phyloP scores from a whole-genome alignment of 495 filamentous ascomycete species.

The Aspergillus panamensis region DNA sequence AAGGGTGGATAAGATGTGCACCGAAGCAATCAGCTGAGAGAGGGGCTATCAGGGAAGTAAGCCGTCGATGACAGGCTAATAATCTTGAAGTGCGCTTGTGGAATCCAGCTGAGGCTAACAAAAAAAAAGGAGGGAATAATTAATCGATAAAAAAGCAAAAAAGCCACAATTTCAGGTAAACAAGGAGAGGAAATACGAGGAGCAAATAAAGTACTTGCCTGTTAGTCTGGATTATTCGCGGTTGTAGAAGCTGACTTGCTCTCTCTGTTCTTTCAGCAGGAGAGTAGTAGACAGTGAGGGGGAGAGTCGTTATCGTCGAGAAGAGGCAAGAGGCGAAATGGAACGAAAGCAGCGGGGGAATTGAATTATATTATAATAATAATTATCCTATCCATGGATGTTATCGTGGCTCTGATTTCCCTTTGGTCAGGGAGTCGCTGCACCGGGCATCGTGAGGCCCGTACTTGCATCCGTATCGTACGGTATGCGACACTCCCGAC shows the following conservation, averaged over 20 bases:
- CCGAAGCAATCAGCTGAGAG: constrained; percentile 36
- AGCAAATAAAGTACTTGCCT: not conserved
- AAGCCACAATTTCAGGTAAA: not conserved
- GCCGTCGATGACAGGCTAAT: constrained; percentile 20
- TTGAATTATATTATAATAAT: constrained; percentile 28
- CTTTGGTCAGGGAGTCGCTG: constrained; percentile 21
- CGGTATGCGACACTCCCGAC: constrained; percentile 11
- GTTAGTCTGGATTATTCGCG: not conserved
- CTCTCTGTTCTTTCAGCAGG: not conserved
- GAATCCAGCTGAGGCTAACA: constrained; percentile 12
- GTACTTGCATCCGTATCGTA: constrained; percentile 21
- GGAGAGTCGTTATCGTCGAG: not conserved
- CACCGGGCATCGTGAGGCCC: constrained; percentile 17
- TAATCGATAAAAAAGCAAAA: constrained; percentile 1
- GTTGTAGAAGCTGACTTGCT: too few species aligned
- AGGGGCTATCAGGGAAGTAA: constrained; percentile 23
- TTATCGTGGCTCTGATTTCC: constrained; percentile 19
- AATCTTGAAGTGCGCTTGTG: constrained; percentile 2
- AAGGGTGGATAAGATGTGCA: constrained; percentile 28
- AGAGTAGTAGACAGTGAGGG: not conserved
- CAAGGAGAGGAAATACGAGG: not conserved
- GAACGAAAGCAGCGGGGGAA: constrained; percentile 26
- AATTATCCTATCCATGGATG: constrained; percentile 4
- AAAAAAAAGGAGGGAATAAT: constrained; percentile 7
- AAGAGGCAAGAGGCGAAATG: constrained; percentile 7